These are phyloP conservation scores for Starmerella etchellsii DNA, from an alignment of 805 yeast genomes.

Conservation along the genomic window DNA sequence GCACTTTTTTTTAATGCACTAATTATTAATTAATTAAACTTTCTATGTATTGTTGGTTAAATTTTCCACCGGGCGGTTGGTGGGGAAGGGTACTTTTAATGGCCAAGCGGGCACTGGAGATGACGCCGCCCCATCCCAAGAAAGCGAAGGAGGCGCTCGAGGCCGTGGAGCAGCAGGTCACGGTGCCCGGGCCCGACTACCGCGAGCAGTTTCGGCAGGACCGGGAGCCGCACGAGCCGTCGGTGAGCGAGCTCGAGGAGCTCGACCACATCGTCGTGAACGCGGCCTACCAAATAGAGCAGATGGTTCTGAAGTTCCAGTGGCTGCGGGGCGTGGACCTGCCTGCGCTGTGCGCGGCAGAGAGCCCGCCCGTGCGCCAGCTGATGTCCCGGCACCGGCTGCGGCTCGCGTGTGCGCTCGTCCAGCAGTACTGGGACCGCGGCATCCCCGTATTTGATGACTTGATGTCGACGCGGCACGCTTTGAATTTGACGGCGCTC, in stretches of 20 bases:
- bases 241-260: constrained; percentile 21
- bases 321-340: constrained; percentile 32
- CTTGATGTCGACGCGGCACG: constrained; percentile 30
- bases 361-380: constrained; percentile 33
- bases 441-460: constrained; percentile 44
- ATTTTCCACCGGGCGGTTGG: background rate
- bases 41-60: too few species aligned
- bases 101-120: too few species aligned
- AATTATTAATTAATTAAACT: too few species aligned
- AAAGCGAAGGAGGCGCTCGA: too few species aligned
- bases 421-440: constrained; percentile 38
- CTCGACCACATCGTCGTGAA: constrained; percentile 42
- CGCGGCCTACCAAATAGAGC: constrained; percentile 39
- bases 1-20: background rate
- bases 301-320: constrained; percentile 47
- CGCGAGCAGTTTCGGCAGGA: background rate
- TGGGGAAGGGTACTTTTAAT: too few species aligned
- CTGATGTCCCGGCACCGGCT: constrained; percentile 28
- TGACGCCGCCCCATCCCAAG: too few species aligned
- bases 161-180: background rate
- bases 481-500: constrained; percentile 14
- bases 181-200: constrained; percentile 3
- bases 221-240: constrained; percentile 5
- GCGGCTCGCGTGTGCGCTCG: constrained; percentile 44
- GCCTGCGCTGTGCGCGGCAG: background rate